Evolutionary conservation across 140 eudicot species (phyloP), one percentile per base, ranked within the genome.

Genomic region (Ambrosia hybrid): DNA sequence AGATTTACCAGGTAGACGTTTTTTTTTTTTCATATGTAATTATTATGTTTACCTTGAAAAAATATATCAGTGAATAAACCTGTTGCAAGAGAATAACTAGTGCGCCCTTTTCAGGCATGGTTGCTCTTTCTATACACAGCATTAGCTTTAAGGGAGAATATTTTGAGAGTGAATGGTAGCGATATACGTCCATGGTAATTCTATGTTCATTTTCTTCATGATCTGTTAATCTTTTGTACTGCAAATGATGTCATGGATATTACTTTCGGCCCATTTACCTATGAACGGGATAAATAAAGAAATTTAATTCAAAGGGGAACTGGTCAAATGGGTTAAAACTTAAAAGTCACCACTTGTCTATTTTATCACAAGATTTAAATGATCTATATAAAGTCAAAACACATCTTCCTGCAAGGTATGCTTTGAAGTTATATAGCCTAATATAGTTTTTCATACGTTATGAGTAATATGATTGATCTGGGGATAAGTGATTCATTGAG

Each of bases 121-220:
- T 85, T 93, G 78, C 86, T 93, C 33, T 90, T 82, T 75, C 93
- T 93, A 55, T 93, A 93, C 79, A 93, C 97, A 14, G 93, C 97
- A 51, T 84, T 93, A 86, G 97, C 87, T 49, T 77, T 83, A 75
- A 70, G 91, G 74, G 91, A 85, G 68, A 85, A 85, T 79, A 82
- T 85, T 51, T 68, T 85, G 73, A 80, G 91, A 80, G 87, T 85
- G 51, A 85, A 85, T 80, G 91, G 91, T 80, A 86, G 91, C 55
- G 91, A 86, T 80, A 86, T 86, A 57, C 86, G 91, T 43, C 91
- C 91, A 80, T 86, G 91, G 91, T 86, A 86, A 67, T 78, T 72
- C 74, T 36, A 34, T n/a, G n/a, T n/a, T n/a, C n/a, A n/a, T n/a
- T n/a, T n/a, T n/a, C 51, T 30, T 75, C 51, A 68, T 68, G 52